Base-by-base conservation (phyloP, 1,284 basidiomycete genomes). In the Cystobasidium pallidum region DNA sequence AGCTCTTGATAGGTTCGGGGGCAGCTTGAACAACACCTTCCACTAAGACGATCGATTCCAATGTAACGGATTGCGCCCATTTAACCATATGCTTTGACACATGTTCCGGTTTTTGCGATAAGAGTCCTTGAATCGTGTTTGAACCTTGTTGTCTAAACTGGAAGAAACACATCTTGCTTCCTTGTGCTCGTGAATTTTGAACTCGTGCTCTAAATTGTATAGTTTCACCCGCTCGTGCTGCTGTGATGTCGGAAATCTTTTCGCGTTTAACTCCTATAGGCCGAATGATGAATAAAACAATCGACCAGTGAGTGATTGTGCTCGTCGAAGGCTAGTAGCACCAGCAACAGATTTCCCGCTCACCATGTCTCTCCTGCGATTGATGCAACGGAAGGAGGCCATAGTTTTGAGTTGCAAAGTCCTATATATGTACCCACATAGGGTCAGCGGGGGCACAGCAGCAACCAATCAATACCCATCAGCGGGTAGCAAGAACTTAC, bases 71-170 rank as follows among this genome's bases (percentile, higher is more conserved):
- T 24, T 88, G 88, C 19, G 90, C 88, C 89, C 91, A 99, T 82
- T 95, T 98, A 68, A 93, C 87, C 96, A 99, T 99, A 81, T 96
- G 94, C 82, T 94, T 96, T 75, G 93, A 97, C 19, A 99, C 86
- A 77, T 89, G 89, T 73, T 89, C 90, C 26, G 89, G 87, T 43
- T 90, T 84, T 57, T 91, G 87, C 49, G 86, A 84, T 59, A 97
- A 84, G 19, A 98, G 84, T 49, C 91, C 93, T 82, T 99, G 96
- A 3, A 99, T 88, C 1, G 94, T 91, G 80, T 91, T 39, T 59
- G 26, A 30, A 19, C 71, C 71, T 26, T 49, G 45, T 81, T 99
- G 94, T 72, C 96, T 90, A 74, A 99, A 86, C 78, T 89, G 89
- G 72, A 99, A 83, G 83, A 99, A 99, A 66, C 91, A 91, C 86